Evolutionary conservation across 1,284 basidiomycete species (phyloP), one percentile per base, ranked within the genome.

Genomic region (Phenoliferia sp.): DNA sequence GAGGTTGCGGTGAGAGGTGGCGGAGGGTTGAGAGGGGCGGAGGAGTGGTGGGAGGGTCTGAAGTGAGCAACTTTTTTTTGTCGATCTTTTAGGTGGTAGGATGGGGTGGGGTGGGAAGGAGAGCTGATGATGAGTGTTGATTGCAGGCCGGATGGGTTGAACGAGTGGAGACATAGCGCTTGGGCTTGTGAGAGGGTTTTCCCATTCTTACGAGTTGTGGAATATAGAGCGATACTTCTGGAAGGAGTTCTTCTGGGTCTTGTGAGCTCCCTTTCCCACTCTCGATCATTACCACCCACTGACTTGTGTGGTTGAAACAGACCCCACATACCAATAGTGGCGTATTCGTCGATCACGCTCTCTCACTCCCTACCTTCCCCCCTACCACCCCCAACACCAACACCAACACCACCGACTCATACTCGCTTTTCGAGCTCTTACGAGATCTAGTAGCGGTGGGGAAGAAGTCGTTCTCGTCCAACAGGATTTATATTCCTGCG

Each of bases 231-330:
- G 52, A 75, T 82, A n/a, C 75, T 94, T 33, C 81, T 94, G 28
- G 81, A 83, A 6, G 93, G 93, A 0, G 78, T 94, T 3, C 82
- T 93, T 3, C 80, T 90, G 63, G 92, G 89, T 70, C 81, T 90
- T 35, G 89, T 88, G 44, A 89, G 90, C 34, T 17, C 3, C 22
- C 44, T n/a, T 31, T 31, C n/a, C 28, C 3, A 26, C 32, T 29
- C 29, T 35, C 28, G 55, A 57, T 63, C 59, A n/a, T 48, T 60
- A 33, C 34, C 10, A 71, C 59, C 69, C 65, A 28, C 65, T 59
- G 10, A 59, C 61, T 44, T 59, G 48, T 57, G n/a, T 44, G 72
- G 48, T 54, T 67, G n/a, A n/a, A n/a, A 6, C 62, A 67, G 64
- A 63, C 64, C 56, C 67, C 29, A 56, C 55, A 65, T 28, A 59